Percentiles rank a stretch among this genome's conserved stretches.
Conservation (phyloP, 2,329 filamentous ascomycete genomes). For the Fusarium mangiferae region DNA sequence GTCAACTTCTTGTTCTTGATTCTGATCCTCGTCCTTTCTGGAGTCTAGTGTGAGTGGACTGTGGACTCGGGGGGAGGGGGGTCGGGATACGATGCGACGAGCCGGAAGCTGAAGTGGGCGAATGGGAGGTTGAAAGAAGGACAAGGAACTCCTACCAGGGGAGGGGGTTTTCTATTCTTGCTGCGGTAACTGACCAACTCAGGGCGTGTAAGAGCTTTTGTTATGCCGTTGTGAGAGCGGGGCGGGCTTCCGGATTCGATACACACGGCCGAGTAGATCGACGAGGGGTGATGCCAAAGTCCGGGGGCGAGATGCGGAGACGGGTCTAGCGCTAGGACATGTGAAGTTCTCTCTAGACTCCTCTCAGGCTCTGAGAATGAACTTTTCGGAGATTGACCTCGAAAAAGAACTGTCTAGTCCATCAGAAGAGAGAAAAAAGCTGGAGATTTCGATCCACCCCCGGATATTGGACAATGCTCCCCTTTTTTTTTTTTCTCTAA, state of each 20-base stretch:
- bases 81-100: constrained; percentile 37
- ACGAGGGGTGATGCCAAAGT: constrained; percentile 22
- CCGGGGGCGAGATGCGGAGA: constrained; percentile 29
- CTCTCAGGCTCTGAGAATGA: neutral
- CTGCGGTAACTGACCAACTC: neutral
- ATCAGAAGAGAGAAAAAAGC: neutral
- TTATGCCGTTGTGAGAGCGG: constrained; percentile 15
- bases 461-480: constrained; percentile 9
- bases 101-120: constrained; percentile 15
- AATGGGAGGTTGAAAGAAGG: constrained; percentile 26
- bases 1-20: constrained; percentile 24
- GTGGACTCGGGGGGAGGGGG: constrained; percentile 12
- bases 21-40: constrained; percentile 2
- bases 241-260: constrained; percentile 37
- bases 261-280: constrained; percentile 42
- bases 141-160: constrained; percentile 11
- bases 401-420: neutral
- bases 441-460: constrained; percentile 15
- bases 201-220: neutral
- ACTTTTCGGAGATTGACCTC: constrained; percentile 10
- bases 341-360: constrained; percentile 10
- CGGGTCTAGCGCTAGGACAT: neutral
- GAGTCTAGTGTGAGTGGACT: constrained; percentile 12
- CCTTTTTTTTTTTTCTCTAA: neutral
- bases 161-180: neutral